Conservation (phyloP, 345 rosid species). For the Nasturtium officinale region DNA sequence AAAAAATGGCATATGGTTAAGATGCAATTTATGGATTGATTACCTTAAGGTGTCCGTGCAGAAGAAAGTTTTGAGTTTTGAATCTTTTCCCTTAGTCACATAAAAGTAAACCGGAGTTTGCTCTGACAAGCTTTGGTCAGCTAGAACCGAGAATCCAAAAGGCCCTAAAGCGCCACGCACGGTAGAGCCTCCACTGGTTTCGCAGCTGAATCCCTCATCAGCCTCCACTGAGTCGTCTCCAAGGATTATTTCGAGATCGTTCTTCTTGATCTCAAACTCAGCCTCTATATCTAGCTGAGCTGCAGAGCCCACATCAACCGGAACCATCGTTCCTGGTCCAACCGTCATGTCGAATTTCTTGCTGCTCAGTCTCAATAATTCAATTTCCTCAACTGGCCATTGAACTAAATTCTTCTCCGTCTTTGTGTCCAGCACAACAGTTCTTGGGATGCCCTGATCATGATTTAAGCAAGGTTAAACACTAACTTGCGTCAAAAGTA, state of each 20-base stretch:
- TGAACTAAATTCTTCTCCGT: background rate
- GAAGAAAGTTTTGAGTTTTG: too few species aligned
- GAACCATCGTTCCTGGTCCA: background rate
- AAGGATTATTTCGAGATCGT: background rate
- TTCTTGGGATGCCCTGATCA: background rate
- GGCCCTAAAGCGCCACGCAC: background rate
- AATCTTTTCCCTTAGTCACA: background rate
- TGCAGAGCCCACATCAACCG: background rate
- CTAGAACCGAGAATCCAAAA: background rate
- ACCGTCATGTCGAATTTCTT: background rate
- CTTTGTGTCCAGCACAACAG: background rate
- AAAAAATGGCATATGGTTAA: background rate
- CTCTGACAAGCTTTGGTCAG: background rate
- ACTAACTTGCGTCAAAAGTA: background rate
- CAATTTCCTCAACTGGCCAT: background rate
- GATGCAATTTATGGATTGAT: background rate
- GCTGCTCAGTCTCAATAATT: background rate
- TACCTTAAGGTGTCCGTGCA: constrained; percentile 48
- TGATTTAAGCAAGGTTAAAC: background rate
- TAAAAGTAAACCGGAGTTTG: background rate
- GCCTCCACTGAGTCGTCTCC: background rate
- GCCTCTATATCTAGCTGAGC: background rate
- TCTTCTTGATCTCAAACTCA: background rate
- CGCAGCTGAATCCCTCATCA: background rate
- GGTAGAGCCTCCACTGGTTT: background rate